Base-by-base conservation (phyloP, 1,284 basidiomycete genomes). In the Sporisorium exsertum region DNA sequence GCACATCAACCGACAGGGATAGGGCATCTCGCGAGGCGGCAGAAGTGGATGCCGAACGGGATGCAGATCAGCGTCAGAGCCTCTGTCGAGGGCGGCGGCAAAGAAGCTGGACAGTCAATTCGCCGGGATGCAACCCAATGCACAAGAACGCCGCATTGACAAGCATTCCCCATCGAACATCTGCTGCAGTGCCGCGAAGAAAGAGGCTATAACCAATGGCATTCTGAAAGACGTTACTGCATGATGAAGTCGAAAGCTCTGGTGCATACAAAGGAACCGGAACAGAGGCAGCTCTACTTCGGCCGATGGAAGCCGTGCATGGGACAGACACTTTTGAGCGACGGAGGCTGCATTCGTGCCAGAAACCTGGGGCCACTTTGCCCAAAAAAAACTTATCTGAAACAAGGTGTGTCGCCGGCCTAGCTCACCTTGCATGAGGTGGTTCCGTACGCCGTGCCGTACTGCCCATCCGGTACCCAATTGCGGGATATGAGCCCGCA, bases 1-100 rank as follows among this genome's bases (percentile, higher is more conserved):
- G 27, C 18, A 20, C 35, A 42, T 27, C 35, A 12, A 4, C 37
- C 8, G n/a, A 20, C 16, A 35, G 33, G 33, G 9, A 35, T 5
- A 3, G 18, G 20, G 22, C 51, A 18, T 18, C 33, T 16, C 13
- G 35, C 22, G 6, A 22, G 22, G 27, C 16, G 5, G 18, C 6
- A 20, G 26, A 20, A 20, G 15, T 42, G 22, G 33, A 27, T 24
- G 35, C 37, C 52, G 18, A 20, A 53, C 24, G 18, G 16, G 37
- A 53, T 27, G 35, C 52, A 53, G 35, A 53, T 53, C 52, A 42
- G 35, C 52, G 35, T 53, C 33, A 53, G 52, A 42, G 9, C 35
- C 35, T 16, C 9, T 27, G 1, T 5, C 13, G 13, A 13, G 8
- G 26, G 5, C 27, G 26, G 24, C 26, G 15, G 27, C 15, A 13